Percentiles rank a stretch among this genome's conserved stretches.
phyloP scores from a whole-genome alignment of 2,329 filamentous ascomycete genomes.

The Colletotrichum sp. region DNA sequence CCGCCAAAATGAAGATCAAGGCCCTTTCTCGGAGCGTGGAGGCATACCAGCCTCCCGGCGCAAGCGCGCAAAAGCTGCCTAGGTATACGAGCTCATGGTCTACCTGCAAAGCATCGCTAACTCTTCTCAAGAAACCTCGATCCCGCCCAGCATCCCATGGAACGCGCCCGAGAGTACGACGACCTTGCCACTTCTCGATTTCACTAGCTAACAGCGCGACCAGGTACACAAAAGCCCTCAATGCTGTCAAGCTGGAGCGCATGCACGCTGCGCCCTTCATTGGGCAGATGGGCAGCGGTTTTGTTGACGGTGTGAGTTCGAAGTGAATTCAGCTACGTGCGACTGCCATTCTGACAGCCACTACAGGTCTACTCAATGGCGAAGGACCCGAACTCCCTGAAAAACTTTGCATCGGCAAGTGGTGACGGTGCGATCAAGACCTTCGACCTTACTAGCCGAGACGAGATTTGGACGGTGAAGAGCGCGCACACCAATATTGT shows the following conservation, averaged over 20 bases:
- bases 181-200: conserved; percentile 59
- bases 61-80: conserved; percentile 67
- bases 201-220: background rate
- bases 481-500: conserved; percentile 93
- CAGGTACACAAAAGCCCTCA: conserved; percentile 53
- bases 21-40: conserved; percentile 70
- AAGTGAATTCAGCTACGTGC: background rate
- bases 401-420: conserved; percentile 80
- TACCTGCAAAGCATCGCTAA: background rate
- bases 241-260: conserved; percentile 90
- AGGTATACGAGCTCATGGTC: background rate
- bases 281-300: conserved; percentile 84
- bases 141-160: conserved; percentile 87
- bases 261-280: conserved; percentile 83
- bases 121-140: conserved; percentile 67
- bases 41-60: conserved; percentile 70
- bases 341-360: background rate
- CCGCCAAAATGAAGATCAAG: conserved; percentile 60
- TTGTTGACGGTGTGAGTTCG: conserved; percentile 80
- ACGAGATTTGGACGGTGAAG: conserved; percentile 73
- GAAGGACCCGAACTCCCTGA: conserved; percentile 77
- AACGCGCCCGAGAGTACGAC: conserved; percentile 86
- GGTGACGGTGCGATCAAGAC: conserved; percentile 90
- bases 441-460: conserved; percentile 60
- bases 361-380: conserved; percentile 70